Base-by-base conservation (phyloP, 2,329 filamentous ascomycete species). In the Ophiostoma himal-ulmi region DNA sequence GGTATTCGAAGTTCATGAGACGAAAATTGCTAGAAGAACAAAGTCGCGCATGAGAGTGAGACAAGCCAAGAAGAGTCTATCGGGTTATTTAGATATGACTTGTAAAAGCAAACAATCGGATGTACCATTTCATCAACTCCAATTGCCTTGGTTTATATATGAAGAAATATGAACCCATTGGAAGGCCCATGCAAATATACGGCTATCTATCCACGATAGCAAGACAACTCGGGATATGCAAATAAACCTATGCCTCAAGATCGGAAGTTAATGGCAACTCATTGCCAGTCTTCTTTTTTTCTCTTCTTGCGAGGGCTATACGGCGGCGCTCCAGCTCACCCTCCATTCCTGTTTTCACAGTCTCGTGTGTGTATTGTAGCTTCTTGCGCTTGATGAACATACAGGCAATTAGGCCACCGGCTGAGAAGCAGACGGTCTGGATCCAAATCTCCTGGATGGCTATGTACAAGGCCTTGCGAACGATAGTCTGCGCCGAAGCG, bases 371-470 rank as follows among this genome's bases (percentile, higher is more conserved):
- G 74, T 82, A 83, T 76, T 81, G 85, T 71, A 89, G 79, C 72
- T 79, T 80, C 71, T 80, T 81, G 73, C 83, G 82, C 60, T 80
- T 78, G 64, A 89, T 78, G 37, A 85, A 80, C 41, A 84, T 75
- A 70, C 82, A 82, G 41, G 83, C 75, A 4, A 84, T 44, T 17
- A 88, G 75, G 0, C 83, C 85, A 0, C 83, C 70, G 0, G 78
- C 84, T 0, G 83, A 78, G 69, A 86, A 81, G 36, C 78, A 82
- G 0, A 83, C 82, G 73, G 85, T 86, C 72, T 87, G 81, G 70
- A 87, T 85, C 75, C 83, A 88, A 83, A 89, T 86, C 68, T 80
- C 82, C 60, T 80, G 79, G 72, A 88, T 74, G 54, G 83, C 81
- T 52, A 78, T 78, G 78, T 82, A 83, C 74, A 84, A 86, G 0